Base-by-base conservation (phyloP, 768 basidiomycete genomes). In the Lentinula boryana region DNA sequence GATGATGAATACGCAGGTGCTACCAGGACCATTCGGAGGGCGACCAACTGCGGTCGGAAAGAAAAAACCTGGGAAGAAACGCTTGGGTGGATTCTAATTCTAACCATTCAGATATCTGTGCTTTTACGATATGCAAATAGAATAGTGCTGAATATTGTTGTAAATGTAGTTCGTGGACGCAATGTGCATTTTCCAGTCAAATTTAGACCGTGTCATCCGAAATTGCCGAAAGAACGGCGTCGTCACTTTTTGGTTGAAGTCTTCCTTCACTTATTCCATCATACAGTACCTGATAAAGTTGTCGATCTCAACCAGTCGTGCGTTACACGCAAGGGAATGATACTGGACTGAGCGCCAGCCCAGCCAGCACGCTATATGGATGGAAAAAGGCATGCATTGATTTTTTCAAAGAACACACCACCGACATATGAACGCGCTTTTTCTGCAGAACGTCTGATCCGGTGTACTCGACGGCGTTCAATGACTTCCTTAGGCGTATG, bases 21-120 rank as follows among this genome's bases (percentile, higher is more conserved):
- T 90, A 9, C 83, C 90, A 4, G 91, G 91, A 2, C 82, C 78
- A 0, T 84, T 84, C 71, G 91, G 90, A 36, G 88, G 88, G 23
- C 79, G 88, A 43, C 79, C 78, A 27, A 61, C 62, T 15, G 64
- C 66, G 16, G 67, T 61, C 12, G 65, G 66, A 13, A 68, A 63
- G 5, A 89, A 82, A 73, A 86, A 85, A 74, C 87, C 84, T 68
- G 60, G 63, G 21, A 90, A 86, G 76, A 92, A 87, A 72, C 77
- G 90, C 23, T 48, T 91, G 44, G 89, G 88, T 9, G 91, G 91
- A 7, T 93, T 93, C 69, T 93, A 38, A 58, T 16, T 48, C n/a
- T 12, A 41, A 9, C 5, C 16, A 3, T 15, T 43, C n/a, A 43
- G 4, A 36, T 36, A 38, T 38, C 4, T 27, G 27, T 27, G 27